Evolutionary conservation across 2,329 filamentous ascomycete species (phyloP), one percentile per base, ranked within the genome.

Genomic region (Cryphonectria japonica): DNA sequence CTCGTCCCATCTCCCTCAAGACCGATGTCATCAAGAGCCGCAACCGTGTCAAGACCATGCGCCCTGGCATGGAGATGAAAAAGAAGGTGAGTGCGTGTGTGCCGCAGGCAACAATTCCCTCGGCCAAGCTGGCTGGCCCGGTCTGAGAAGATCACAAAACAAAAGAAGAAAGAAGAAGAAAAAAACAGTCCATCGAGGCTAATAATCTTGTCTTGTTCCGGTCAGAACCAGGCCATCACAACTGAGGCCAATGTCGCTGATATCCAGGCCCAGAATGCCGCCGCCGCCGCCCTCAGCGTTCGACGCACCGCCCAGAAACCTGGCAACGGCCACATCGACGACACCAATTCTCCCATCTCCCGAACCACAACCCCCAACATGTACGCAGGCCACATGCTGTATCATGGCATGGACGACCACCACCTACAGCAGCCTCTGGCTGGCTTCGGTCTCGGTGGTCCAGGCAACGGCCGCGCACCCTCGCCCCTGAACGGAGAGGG

Each of bases 1-100:
- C 96, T 72, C 91, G 96, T 70, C 96, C 96, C 76, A 98, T 97
- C 80, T 97, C 93, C 77, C 88, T 99, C 77, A 99, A 99, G 87
- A 98, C 96, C 65, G 96, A 99, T 85, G 95, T 98, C 76, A 99
- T 99, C 85, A 99, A 99, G 86, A 98, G 95, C 85, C 94, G 96
- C 78, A 99, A 99, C 83, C 91, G 96, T 75, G 95, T 98, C 76
- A 98, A 98, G 86, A 96, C 94, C 39, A 88, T 89, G 81, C 88
- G 89, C 68, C 89, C 92, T 11, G 93, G 95, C 77, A 88, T 93
- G 74, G 90, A 91, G 63, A 92, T 93, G 78, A 95, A 91, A 82
- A 90, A 94, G 82, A 97, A 97, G 91, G 93, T 94, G 84, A 78
- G 83, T 79, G 50, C n/a, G 2, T 13, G 2, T 11, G 26, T 13